Percentiles rank a stretch among this genome's conserved stretches.
Evolutionary conservation across 257 asterid genomes (phyloP).

Genomic region (Solanum bulbocastanum): DNA sequence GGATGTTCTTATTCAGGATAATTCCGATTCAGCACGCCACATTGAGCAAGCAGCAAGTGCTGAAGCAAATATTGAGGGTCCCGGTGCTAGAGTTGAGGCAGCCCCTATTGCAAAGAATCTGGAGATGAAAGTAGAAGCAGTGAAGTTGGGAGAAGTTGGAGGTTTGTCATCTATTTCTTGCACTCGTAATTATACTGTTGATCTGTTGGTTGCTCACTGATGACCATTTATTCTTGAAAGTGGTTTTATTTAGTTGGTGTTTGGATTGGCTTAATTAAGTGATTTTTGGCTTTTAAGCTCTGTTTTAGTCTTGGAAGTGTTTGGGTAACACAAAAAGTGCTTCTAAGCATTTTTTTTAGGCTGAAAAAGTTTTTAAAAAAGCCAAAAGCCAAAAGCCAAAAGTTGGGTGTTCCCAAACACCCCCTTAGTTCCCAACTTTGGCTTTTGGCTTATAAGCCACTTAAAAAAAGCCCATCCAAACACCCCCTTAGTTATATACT

Average conservation of each 20-base stretch:
- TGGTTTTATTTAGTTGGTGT: background rate
- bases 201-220: background rate
- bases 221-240: background rate
- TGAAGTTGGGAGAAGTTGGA: background rate
- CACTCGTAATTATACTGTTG: background rate
- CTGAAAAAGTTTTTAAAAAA: background rate
- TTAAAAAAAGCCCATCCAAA: background rate
- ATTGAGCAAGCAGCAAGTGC: constrained; percentile 14
- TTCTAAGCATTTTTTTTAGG: background rate
- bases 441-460: background rate
- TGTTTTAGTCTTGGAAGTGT: background rate
- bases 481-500: background rate
- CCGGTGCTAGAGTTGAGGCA: constrained; percentile 22
- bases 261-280: background rate
- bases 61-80: constrained; percentile 14
- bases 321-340: background rate
- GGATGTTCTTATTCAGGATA: constrained; percentile 19
- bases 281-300: background rate
- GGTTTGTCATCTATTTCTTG: background rate
- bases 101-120: constrained; percentile 16
- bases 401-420: background rate
- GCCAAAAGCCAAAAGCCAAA: too few species aligned
- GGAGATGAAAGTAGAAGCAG: constrained; percentile 14
- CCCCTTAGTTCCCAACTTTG: background rate
- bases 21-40: constrained; percentile 15